These are phyloP conservation scores for Solanum ossicruentum DNA, from an alignment of 257 asterid genomes.

Conservation along the genomic window DNA sequence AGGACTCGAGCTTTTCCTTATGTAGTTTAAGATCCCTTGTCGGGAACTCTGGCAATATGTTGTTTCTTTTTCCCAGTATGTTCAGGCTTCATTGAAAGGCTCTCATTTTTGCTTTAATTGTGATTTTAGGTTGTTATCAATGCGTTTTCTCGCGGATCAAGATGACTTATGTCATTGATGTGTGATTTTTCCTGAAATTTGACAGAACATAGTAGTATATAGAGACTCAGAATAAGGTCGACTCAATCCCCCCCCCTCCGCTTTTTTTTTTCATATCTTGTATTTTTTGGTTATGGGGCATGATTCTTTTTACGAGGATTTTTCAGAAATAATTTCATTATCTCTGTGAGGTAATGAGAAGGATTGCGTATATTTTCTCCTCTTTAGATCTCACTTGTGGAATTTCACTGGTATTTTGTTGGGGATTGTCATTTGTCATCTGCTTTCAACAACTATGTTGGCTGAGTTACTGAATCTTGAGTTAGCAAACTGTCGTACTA, in stretches of 20 bases:
- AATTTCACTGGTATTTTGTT: too few relatives aligned
- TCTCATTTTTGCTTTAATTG: neutral
- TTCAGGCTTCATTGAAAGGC: neutral
- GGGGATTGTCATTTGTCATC: neutral
- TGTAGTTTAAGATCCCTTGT: neutral
- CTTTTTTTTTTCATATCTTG: too few relatives aligned
- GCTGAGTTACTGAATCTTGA: neutral
- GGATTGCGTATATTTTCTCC: too few relatives aligned
- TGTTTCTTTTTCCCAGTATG: neutral
- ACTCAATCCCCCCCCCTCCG: neutral
- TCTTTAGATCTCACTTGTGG: too few relatives aligned
- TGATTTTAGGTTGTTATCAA: neutral
- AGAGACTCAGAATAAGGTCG: neutral
- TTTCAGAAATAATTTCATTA: too few relatives aligned
- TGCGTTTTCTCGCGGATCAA: neutral
- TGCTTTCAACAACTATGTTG: neutral
- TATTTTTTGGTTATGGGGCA: too few relatives aligned
- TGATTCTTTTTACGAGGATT: too few relatives aligned
- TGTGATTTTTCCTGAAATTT: neutral
- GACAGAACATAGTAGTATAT: neutral
- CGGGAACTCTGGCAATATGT: neutral
- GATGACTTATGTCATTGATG: neutral
- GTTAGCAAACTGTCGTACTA: neutral
- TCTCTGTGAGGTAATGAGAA: too few relatives aligned
- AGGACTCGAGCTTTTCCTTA: neutral